Base-by-base conservation (phyloP, 805 yeast species). In the Starmerella potacharoeniae region DNA sequence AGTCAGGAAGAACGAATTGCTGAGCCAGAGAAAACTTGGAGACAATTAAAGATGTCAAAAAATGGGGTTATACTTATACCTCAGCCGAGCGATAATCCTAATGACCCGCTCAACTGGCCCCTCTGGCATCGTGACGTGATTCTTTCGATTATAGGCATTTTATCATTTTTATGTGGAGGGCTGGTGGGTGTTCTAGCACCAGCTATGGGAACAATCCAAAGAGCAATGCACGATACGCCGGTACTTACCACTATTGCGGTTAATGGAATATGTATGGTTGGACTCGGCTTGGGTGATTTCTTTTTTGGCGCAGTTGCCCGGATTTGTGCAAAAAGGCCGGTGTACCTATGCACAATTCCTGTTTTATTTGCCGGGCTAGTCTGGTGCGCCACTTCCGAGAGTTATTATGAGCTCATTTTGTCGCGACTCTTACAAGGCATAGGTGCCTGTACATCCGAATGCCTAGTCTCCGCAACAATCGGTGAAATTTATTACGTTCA, bases 81-180 rank as follows among this genome's bases (percentile, higher is more conserved):
- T 29, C 77, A 78, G 9, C 88, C 88, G 1, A 75, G 83, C 0
- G 78, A 75, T 49, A 81, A 81, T 56, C 84, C 86, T 6, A 77
- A 82, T 60, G 88, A 83, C 62, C 87, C 87, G 1, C 68, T 83
- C 52, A 81, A 80, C 62, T 83, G 87, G 87, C 54, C 77, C 0
- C 65, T 60, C 28, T 60, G 64, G 47, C 71, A 84, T 51, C 80
- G 80, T 60, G 65, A 70, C 66, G 47, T 75, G 41, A 72, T 75
- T 39, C 67, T 77, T 50, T 69, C 75, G 16, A 39, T 65, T 47
- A 60, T 66, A 29, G 49, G 49, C 8, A 16, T 46, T 4, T 33
- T 46, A 5, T 46, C 49, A 5, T 46, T 46, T 46, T 13, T 46
- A 16, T 33, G 49, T 17, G 49, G 49, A 16, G 49, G 49, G 2